Base-by-base conservation (phyloP, 805 yeast species). In the Teunomyces tritomae region DNA sequence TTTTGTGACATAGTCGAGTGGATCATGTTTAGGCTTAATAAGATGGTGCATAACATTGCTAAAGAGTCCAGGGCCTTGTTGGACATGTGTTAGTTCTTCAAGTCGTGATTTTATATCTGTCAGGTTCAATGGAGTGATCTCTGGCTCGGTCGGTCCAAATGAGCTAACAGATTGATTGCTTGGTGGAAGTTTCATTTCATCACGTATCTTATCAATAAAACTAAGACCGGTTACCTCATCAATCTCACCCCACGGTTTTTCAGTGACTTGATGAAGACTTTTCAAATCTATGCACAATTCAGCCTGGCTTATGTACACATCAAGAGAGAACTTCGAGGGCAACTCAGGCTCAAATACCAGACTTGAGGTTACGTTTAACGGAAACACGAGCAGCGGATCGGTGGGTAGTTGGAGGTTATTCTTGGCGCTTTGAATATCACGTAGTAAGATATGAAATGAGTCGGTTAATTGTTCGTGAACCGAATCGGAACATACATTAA, bases 171-270 rank as follows among this genome's bases (percentile, higher is more conserved):
- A 24, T 43, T 44, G 52, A 40, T 17, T 49, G 42, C n/a, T 44
- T 27, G 7, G 53, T 24, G 69, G 64, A 27, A 61, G 49, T 42
- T 78, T 79, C 59, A 85, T 72, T 46, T 78, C 76, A 32, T 80
- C 82, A 43, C 84, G 67, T 26, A 85, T 67, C 26, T 65, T 67
- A 61, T 86, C 92, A 3, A 82, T 77, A 57, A 80, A 76, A 3
- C 87, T 80, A 44, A 71, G 68, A 4, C 51, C 51, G 5, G 53
- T 36, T 61, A 65, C 35, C 57, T 47, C 39, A 48, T 82, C 77
- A 5, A 83, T 73, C 4, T 73, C 65, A 49, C 77, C 67, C 91
- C 91, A 86, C 1, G 91, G 91, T 48, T 68, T 71, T 50, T 77
- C 81, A 0, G 73, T 73, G 7, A 85, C 74, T 17, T 49, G 60